A percentile compares a stretch with the other conserved stretches of the same genome.
Conservation (phyloP, 2,329 filamentous ascomycete species). For the Colletotrichum higginsianum region DNA sequence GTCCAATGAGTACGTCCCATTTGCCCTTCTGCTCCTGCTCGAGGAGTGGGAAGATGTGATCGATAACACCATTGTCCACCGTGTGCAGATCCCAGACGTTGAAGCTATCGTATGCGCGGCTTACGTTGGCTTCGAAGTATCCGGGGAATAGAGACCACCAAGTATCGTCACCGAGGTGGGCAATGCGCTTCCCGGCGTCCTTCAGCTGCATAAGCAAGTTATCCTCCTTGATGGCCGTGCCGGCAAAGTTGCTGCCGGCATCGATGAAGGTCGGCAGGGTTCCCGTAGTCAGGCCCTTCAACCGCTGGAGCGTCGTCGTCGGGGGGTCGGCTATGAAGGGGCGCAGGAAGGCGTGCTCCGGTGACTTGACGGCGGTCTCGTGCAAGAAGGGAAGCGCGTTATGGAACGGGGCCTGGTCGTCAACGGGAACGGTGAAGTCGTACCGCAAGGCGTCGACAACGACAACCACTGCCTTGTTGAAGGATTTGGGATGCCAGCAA, state of each 20-base stretch:
- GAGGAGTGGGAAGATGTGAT: slow-evolving; percentile 90
- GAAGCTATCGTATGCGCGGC: slow-evolving; percentile 93
- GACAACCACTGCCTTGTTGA: slow-evolving; percentile 91
- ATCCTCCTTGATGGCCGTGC: slow-evolving; percentile 96
- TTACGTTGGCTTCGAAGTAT: slow-evolving; percentile 92
- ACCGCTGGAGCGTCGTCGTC: slow-evolving; percentile 89
- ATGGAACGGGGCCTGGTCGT: slow-evolving; percentile 76
- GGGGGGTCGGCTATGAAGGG: slow-evolving; percentile 98
- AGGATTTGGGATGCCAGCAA: slow-evolving; percentile 97
- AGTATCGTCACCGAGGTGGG: slow-evolving; percentile 97
- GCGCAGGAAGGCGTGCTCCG: slow-evolving; percentile 87
- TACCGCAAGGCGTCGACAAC: slow-evolving; percentile 95
- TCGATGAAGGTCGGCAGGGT: slow-evolving; percentile 96
- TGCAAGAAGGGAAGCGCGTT: slow-evolving; percentile 90
- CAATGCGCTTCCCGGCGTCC: slow-evolving; percentile 79
- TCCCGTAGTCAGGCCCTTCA: slow-evolving; percentile 95
- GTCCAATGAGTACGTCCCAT: slow-evolving; percentile 96
- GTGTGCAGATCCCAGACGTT: slow-evolving; percentile 99
- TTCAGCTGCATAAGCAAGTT: slow-evolving; percentile 78
- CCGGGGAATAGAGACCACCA: slow-evolving; percentile 94
- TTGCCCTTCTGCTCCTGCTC: slow-evolving; percentile 73
- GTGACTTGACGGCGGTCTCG: slow-evolving; percentile 81
- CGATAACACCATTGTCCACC: slow-evolving; percentile 93
- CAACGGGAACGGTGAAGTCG: slow-evolving; percentile 92
- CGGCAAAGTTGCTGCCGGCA: slow-evolving; percentile 93